A percentile compares a stretch with the other conserved stretches of the same genome.
Conservation (phyloP, 2,329 filamentous ascomycete species). For the Malbranchea cinnamomea region DNA sequence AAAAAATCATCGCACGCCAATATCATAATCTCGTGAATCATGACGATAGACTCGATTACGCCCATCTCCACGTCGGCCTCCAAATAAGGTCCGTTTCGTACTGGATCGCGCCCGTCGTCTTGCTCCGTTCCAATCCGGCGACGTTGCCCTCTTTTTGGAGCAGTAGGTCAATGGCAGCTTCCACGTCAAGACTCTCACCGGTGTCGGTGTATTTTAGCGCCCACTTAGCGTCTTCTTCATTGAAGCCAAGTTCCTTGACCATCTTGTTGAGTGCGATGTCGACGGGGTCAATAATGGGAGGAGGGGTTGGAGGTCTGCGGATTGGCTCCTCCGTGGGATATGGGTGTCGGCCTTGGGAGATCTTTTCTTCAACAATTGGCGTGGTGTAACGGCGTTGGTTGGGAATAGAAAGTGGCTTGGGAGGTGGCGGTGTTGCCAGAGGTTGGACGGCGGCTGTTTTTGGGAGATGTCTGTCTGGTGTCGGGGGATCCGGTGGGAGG, state of each 20-base stretch:
- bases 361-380: constrained; percentile 11
- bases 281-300: constrained; percentile 34
- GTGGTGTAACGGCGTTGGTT: constrained; percentile 6
- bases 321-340: too few relatives aligned
- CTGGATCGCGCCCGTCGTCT: neutral
- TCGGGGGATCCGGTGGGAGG: neutral
- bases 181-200: constrained; percentile 42
- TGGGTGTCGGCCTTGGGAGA: constrained; percentile 10
- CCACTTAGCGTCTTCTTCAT: constrained; percentile 38
- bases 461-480: neutral
- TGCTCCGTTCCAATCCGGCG: constrained; percentile 5
- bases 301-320: constrained; percentile 9
- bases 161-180: constrained; percentile 42
- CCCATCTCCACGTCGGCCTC: constrained; percentile 25
- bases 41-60: too few relatives aligned
- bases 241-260: constrained; percentile 44
- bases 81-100: constrained; percentile 5
- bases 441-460: constrained; percentile 6
- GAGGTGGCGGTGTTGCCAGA: constrained; percentile 4
- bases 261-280: constrained; percentile 43
- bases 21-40: too few relatives aligned
- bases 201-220: constrained; percentile 45
- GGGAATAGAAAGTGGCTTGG: constrained; percentile 3
- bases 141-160: constrained; percentile 18
- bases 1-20: too few relatives aligned